Evolutionary conservation across 345 rosid species (phyloP), one percentile per base, ranked within the genome.

Genomic region (Camelina hispida): DNA sequence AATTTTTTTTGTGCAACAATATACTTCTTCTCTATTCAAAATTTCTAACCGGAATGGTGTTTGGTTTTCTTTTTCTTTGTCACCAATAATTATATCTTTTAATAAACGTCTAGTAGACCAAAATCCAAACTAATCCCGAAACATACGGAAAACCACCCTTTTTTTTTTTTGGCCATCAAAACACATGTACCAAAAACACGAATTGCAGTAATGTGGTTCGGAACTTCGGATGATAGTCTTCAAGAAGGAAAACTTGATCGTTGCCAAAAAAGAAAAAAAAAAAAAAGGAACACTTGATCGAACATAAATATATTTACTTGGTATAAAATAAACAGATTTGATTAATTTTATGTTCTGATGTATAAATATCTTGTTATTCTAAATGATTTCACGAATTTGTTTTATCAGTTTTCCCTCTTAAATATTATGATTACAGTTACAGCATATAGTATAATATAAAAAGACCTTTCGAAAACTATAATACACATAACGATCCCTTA

Each of bases 401-500:
- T 46, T 44, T 46, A 17, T 46, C 18, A 46, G 2, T 46, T 46
- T 6, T n/a, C 0, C 50, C 18, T 46, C 51, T 3, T 46, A 46
- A 46, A n/a, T 2, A 8, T 7, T n/a, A 44, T 46, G 7, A n/a
- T n/a, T 46, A 17, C 10, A 46, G 0, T n/a, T 46, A 17, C 10
- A 46, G 0, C 2, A n/a, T n/a, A 15, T 44, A 66, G 60, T 35
- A 20, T 51, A 47, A 16, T 55, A 56, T 5, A 32, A 55, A 28
- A 67, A 37, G 51, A 65, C 51, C 40, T 37, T 47, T 66, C 5
- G 32, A 15, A 48, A 74, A 46, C n/a, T 34, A 64, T 34, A 64
- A 35, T 34, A 38, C 18, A 23, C 46, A 38, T 22, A 22, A 25
- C 9, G 25, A 15, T 60, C 37, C 13, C 68, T 20, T 60, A n/a